Evolutionary conservation across 257 asterid genomes (phyloP).

Genomic region (Rhazya stricta): DNA sequence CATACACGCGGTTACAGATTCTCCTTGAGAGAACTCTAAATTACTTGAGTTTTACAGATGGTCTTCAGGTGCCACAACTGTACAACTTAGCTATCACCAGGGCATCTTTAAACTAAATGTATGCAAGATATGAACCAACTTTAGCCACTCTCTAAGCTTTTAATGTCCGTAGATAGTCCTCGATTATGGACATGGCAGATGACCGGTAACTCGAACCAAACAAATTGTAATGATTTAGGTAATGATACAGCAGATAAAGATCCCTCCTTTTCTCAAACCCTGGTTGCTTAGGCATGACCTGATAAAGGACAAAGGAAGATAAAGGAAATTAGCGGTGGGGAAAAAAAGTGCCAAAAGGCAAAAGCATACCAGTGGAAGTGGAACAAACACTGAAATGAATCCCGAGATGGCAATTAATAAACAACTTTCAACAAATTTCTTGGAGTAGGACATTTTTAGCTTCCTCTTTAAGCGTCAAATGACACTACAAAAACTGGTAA

Average conservation of each 20-base stretch:
- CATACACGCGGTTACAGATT: background rate
- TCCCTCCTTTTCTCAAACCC: slow-evolving; percentile 76
- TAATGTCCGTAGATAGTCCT: slow-evolving; percentile 60
- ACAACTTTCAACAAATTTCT: background rate
- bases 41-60: background rate
- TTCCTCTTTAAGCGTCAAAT: background rate
- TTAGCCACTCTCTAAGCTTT: slow-evolving; percentile 31
- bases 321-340: background rate
- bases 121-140: background rate
- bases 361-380: background rate
- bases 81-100: background rate
- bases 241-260: slow-evolving; percentile 78
- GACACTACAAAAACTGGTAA: background rate
- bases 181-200: slow-evolving; percentile 76
- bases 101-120: background rate
- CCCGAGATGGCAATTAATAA: background rate
- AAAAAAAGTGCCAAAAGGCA: slow-evolving; percentile 1
- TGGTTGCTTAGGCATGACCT: slow-evolving; percentile 84
- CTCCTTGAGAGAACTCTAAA: background rate
- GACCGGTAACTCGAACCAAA: slow-evolving; percentile 91
- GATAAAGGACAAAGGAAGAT: slow-evolving; percentile 3
- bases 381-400: background rate
- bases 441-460: background rate
- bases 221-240: slow-evolving; percentile 87
- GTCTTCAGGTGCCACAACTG: background rate